These are phyloP conservation scores for Macadamia integrifolia DNA, from an alignment of 164 flowering plant species.

Conservation along the genomic window DNA sequence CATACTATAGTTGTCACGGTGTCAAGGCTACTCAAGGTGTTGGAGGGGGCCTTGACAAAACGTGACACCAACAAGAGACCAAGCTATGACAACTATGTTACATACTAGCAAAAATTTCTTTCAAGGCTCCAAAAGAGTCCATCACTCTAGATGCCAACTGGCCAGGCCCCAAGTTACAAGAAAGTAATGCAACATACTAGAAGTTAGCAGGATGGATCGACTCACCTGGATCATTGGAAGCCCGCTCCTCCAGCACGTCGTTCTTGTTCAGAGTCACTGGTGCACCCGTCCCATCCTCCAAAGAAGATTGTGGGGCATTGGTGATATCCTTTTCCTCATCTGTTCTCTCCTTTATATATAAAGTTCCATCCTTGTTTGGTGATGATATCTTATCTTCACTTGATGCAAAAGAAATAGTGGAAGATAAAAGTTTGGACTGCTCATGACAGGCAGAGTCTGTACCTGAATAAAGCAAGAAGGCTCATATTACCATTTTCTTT, in stretches of 20 bases:
- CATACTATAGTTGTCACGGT: no score
- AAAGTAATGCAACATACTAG: no score
- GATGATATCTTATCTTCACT: constrained; percentile 41
- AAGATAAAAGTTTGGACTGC: constrained; percentile 58
- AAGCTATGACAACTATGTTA: no score
- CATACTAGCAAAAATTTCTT: no score
- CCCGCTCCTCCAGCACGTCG: constrained; percentile 83
- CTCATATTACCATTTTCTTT: not conserved
- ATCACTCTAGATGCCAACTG: no score
- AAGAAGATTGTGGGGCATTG: constrained; percentile 27
- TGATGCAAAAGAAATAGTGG: constrained; percentile 64
- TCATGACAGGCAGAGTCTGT: constrained; percentile 73
- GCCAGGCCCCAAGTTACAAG: no score
- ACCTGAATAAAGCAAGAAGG: constrained; percentile 29
- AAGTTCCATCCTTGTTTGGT: constrained; percentile 28
- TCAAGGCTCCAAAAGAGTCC: no score
- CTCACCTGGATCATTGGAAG: constrained; percentile 70
- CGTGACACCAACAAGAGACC: no score
- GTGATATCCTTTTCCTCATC: constrained; percentile 28
- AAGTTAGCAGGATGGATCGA: no score
- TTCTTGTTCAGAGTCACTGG: constrained; percentile 54
- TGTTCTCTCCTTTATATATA: constrained; percentile 24
- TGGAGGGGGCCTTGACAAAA: no score
- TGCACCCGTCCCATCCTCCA: constrained; percentile 31
- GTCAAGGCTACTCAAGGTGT: no score